A percentile compares a stretch with the other conserved stretches of the same genome.
These are phyloP conservation scores for Ramichloridium luteum DNA, from an alignment of 2,329 filamentous ascomycete genomes.

Conservation along the genomic window DNA sequence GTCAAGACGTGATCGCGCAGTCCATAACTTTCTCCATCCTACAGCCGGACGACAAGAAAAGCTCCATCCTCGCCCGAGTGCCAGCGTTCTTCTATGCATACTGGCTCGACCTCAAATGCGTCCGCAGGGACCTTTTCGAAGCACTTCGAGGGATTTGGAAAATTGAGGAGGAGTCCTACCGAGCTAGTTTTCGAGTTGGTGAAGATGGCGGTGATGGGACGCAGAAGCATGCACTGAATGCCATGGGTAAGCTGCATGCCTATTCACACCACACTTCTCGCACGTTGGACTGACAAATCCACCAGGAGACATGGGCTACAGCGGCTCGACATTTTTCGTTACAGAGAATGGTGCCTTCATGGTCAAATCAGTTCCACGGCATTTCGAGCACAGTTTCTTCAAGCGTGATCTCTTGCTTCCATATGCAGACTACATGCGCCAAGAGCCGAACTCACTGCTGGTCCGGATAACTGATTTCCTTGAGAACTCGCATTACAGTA, in stretches of 20 bases:
- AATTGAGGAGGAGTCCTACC: slow-evolving; percentile 43
- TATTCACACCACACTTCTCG: not conserved
- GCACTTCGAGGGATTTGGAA: slow-evolving; percentile 42
- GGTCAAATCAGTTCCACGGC: slow-evolving; percentile 57
- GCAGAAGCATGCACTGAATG: slow-evolving; percentile 34
- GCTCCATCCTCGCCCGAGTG: slow-evolving; percentile 6
- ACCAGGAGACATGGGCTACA: slow-evolving; percentile 53
- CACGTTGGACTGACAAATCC: not conserved
- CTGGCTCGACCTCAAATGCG: slow-evolving; percentile 24
- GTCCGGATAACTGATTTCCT: slow-evolving; percentile 62
- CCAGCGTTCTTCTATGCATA: slow-evolving; percentile 15
- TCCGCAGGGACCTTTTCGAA: slow-evolving; percentile 36
- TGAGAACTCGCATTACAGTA: slow-evolving; percentile 40
- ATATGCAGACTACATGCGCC: slow-evolving; percentile 52
- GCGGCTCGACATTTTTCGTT: slow-evolving; percentile 63
- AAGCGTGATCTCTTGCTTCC: slow-evolving; percentile 51
- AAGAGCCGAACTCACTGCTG: slow-evolving; percentile 48
- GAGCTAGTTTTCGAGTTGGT: slow-evolving; percentile 38
- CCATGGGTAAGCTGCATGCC: slow-evolving; percentile 39
- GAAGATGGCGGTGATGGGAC: slow-evolving; percentile 16
- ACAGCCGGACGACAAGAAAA: slow-evolving; percentile 7
- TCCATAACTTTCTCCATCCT: slow-evolving; percentile 13
- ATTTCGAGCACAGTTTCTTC: slow-evolving; percentile 61
- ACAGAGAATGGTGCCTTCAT: slow-evolving; percentile 54
- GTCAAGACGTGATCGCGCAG: slow-evolving; percentile 12